Evolutionary conservation across 495 filamentous ascomycete species (phyloP), one percentile per base, ranked within the genome.

Genomic region (Aspergillus biplanus): DNA sequence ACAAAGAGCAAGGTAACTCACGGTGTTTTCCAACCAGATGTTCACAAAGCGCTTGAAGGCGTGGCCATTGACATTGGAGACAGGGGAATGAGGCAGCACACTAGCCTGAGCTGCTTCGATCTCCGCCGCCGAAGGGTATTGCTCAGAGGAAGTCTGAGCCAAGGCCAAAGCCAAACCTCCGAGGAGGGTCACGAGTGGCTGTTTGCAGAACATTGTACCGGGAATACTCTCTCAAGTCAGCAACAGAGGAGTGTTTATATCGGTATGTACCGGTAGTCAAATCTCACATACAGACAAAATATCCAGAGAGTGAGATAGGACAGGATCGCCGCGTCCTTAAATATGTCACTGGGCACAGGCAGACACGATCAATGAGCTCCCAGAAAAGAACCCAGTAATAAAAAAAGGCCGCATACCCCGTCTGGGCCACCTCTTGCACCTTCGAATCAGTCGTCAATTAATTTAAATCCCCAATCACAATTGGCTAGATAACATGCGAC

Each of bases 21-120:
- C 87, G 49, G 84, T 87, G 70, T 92, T 92, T 77, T 91, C 89
- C 34, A 91, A 72, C 86, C 87, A 92, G 71, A 92, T 85, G 67
- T 83, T 82, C 46, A 87, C 81, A 61, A 90, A 86, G 13, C 87
- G 83, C 69, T 90, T 77, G 66, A 91, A 92, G 0, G 81, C 83
- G 61, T 83, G 77, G 32, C 89, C 89, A 65, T 79, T 65, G 62
- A 91, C 84, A 66, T 84, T 69, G 56, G 83, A 86, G 18, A 76
- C 81, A 18, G 87, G 83, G 12, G 81, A 82, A 34, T 73, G 66
- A 13, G 78, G 75, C 58, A 65, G 62, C 18, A 65, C 67, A 5
- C 71, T 69, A 21, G 71, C 74, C 32, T 67, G 67, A 11, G 74
- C 72, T 11, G 71, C 69, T 4, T 61, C 59, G 52, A 78, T 77